A percentile compares a stretch with the other conserved stretches of the same genome.
phyloP scores from a whole-genome alignment of 768 basidiomycete genomes.

The Mrakia frigida region DNA sequence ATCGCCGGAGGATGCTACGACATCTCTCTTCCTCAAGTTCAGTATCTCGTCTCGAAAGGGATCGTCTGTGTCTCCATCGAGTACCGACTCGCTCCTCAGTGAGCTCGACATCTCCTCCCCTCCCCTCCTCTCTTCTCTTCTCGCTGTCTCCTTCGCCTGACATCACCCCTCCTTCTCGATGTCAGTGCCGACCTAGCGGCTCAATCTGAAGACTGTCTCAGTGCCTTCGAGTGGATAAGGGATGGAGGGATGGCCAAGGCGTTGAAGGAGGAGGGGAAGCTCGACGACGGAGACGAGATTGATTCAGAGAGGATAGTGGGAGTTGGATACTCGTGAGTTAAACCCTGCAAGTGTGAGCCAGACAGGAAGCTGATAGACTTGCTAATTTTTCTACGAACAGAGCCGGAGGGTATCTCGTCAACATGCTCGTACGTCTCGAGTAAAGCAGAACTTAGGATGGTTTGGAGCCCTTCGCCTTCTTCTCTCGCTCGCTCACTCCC shows the following conservation, averaged over 20 bases:
- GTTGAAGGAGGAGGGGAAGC: background rate
- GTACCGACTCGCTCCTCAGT: slow-evolving; percentile 25
- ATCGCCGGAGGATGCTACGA: background rate
- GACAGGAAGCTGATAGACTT: no score
- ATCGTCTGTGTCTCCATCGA: slow-evolving; percentile 7
- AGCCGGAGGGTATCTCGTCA: slow-evolving; percentile 22
- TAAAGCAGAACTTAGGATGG: background rate
- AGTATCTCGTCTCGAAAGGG: background rate
- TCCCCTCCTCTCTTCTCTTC: background rate
- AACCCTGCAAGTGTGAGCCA: background rate
- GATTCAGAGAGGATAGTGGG: background rate
- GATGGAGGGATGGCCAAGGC: background rate
- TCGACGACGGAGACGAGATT: slow-evolving; percentile 3
- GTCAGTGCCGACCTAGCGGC: slow-evolving; percentile 9
- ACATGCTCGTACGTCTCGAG: slow-evolving; percentile 8
- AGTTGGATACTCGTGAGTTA: slow-evolving; percentile 6
- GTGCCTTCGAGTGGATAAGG: slow-evolving; percentile 15
- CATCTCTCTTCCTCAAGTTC: background rate
- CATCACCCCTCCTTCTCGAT: background rate
- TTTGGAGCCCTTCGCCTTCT: background rate
- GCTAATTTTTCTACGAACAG: background rate
- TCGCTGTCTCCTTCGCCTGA: background rate
- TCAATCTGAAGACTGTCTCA: background rate
- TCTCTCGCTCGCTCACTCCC: background rate
- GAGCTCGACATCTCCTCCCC: background rate